phyloP scores from a whole-genome alignment of 1,139 yeast genomes.

The Entelexis sorbosivorans region DNA sequence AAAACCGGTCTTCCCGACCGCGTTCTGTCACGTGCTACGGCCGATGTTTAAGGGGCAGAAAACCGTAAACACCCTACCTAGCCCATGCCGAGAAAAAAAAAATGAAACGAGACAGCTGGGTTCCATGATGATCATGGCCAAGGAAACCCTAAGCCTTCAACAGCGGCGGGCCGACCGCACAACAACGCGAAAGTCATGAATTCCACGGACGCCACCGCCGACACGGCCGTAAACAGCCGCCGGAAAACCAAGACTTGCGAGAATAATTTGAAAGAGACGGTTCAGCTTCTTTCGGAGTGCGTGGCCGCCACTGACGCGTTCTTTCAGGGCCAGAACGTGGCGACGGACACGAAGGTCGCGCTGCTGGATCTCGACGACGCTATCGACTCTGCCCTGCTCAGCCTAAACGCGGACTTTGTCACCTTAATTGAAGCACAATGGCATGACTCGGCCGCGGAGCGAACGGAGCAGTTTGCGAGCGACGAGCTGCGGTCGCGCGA shows the following conservation, averaged over 20 bases:
- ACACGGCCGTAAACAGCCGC: neutral
- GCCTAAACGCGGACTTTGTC: neutral
- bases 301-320: neutral
- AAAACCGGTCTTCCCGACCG: neutral
- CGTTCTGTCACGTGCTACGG: neutral
- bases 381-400: constrained; percentile 1
- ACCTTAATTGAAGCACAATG: neutral
- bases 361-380: constrained; percentile 1
- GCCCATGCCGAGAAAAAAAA: too few relatives aligned
- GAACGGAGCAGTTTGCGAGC: neutral
- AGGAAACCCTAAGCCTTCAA: neutral
- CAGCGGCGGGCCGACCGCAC: too few relatives aligned
- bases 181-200: neutral
- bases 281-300: neutral
- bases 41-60: neutral
- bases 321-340: neutral
- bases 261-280: neutral
- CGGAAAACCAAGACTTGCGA: neutral
- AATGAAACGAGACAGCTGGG: neutral
- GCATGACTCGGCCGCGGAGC: neutral
- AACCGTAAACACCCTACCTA: neutral
- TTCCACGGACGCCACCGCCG: neutral
- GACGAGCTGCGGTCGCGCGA: neutral
- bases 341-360: neutral
- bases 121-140: neutral